Evolutionary conservation across 202 grass and related monocot genomes (phyloP).

Genomic region (Zizania palustris): DNA sequence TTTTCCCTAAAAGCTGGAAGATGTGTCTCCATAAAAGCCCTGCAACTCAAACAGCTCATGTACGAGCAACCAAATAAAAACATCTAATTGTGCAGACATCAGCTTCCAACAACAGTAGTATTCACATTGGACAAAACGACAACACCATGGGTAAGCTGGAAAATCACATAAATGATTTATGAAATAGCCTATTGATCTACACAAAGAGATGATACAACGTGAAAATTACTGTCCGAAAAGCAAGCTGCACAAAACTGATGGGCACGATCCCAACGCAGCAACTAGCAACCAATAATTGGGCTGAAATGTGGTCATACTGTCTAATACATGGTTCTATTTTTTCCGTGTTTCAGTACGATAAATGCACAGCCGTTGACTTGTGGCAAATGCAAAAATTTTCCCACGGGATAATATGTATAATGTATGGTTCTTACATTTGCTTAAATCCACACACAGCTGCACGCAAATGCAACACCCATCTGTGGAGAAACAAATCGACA

Average conservation of each 20-base stretch:
- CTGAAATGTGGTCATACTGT: not conserved
- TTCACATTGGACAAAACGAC: not conserved
- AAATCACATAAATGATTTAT: not conserved
- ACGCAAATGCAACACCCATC: not conserved
- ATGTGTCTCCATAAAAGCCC: slow-evolving; percentile 86
- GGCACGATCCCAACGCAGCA: not conserved
- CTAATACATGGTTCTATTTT: not conserved
- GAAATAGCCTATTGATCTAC: not conserved
- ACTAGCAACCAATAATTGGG: not conserved
- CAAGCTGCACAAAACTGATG: not conserved
- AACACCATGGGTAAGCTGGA: not conserved
- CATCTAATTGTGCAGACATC: not conserved
- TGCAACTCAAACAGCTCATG: slow-evolving; percentile 42
- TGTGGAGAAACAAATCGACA: too few species aligned
- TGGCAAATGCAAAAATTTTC: not conserved
- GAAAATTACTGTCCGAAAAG: slow-evolving; percentile 3
- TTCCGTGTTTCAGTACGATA: not conserved
- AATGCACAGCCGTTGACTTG: not conserved
- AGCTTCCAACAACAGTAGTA: not conserved
- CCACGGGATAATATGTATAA: not conserved
- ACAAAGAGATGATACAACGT: not conserved
- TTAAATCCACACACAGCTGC: not conserved
- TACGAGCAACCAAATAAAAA: not conserved
- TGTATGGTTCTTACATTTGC: not conserved
- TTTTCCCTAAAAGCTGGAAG: slow-evolving; percentile 77